phyloP scores from a whole-genome alignment of 1,139 yeast species.

The Trichomonascaceae sp. region DNA sequence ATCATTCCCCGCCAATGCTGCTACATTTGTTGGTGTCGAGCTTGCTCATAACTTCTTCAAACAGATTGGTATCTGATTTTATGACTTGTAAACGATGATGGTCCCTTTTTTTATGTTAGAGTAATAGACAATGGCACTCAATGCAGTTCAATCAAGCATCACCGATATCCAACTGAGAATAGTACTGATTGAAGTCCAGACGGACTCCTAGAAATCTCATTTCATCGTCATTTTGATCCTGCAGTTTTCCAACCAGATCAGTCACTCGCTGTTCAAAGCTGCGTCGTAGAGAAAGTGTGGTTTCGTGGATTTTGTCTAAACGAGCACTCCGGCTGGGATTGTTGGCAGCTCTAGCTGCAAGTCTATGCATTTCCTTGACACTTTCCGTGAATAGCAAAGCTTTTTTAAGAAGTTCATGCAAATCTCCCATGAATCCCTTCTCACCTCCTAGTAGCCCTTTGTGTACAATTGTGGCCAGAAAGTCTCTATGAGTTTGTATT shows the following conservation, averaged over 20 bases:
- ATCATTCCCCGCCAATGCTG: conserved; percentile 97
- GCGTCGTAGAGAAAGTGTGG: conserved; percentile 15
- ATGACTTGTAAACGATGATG: not conserved
- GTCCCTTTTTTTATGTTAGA: not conserved
- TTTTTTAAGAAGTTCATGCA: conserved; percentile 33
- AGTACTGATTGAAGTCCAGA: conserved; percentile 34
- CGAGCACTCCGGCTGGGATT: conserved; percentile 1
- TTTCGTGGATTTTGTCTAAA: conserved; percentile 1
- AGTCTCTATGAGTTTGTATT: conserved; percentile 31
- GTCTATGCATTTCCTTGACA: conserved; percentile 24
- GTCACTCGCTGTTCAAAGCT: conserved; percentile 23
- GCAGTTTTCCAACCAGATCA: conserved; percentile 26
- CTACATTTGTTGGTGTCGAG: conserved; percentile 94
- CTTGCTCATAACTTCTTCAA: conserved; percentile 63
- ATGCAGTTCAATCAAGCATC: not conserved
- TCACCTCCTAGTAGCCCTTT: conserved; percentile 36
- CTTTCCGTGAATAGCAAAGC: conserved; percentile 5
- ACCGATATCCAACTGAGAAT: conserved; percentile 12
- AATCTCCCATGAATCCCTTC: conserved; percentile 26
- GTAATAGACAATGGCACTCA: not conserved
- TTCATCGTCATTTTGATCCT: conserved; percentile 30
- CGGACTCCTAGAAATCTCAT: conserved; percentile 35
- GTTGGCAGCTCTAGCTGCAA: conserved; percentile 12
- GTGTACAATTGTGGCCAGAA: conserved; percentile 30
- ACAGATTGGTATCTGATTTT: conserved; percentile 14